Evolutionary conservation across 352 stramenopile genomes (phyloP).

Genomic region (Stramenopiles sp.): DNA sequence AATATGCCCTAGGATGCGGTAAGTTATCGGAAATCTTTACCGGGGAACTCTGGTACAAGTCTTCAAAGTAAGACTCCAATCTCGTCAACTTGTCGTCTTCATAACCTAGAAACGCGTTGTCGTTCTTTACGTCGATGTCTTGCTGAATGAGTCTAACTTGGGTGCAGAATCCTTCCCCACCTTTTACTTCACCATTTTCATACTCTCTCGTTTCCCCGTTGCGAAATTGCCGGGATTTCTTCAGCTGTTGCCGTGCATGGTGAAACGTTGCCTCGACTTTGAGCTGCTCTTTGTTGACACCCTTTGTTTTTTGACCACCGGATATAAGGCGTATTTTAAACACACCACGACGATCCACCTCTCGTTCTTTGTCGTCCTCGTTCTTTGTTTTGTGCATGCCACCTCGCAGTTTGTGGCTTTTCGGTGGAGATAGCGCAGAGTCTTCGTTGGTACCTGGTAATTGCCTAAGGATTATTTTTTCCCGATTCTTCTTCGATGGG

Average conservation of each 20-base stretch:
- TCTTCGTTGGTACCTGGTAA: constrained; percentile 2
- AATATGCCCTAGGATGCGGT: background rate
- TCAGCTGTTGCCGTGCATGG: background rate
- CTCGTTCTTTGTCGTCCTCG: background rate
- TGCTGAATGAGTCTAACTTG: background rate
- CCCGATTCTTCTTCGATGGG: background rate
- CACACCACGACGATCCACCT: background rate
- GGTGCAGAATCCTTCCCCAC: background rate
- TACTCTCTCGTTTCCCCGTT: background rate
- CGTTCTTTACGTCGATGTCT: background rate
- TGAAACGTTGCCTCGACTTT: background rate
- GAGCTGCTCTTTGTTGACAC: background rate
- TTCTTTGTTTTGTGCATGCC: background rate
- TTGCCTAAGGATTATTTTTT: background rate
- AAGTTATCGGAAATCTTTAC: background rate
- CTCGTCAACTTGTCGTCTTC: background rate
- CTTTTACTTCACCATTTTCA: background rate
- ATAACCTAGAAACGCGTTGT: background rate
- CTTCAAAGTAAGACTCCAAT: background rate
- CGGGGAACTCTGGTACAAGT: background rate
- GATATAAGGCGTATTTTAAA: constrained; percentile 6
- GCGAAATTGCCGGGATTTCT: background rate
- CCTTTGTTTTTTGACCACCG: background rate
- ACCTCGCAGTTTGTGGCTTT: background rate
- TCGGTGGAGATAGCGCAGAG: background rate